Base-by-base conservation (phyloP, 345 rosid genomes). In the Hibiscus trionum region DNA sequence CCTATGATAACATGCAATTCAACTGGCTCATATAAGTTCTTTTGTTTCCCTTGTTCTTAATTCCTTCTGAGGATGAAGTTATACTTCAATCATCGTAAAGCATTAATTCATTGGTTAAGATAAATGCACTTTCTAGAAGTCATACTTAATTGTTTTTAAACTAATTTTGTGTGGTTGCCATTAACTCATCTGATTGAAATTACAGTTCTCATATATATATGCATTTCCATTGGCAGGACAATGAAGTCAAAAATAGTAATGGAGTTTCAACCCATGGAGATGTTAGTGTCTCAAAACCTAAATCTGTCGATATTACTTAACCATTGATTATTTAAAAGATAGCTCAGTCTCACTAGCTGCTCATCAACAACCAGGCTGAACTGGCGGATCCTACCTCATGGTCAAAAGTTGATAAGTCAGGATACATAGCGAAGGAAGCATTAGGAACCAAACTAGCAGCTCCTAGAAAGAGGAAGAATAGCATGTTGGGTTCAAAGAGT, bases 341-440 rank as follows among this genome's bases (percentile, higher is more conserved):
- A n/a, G 69, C 65, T 61, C 42, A 50, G 58, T 21, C 49, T 81
- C 66, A 73, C 59, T 79, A 50, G 57, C 66, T 74, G 80, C 79
- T 79, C 71, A 69, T 83, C 69, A 72, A 73, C 69, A 5, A 71
- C 69, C 95, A 91, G 97, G 86, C 78, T 80, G 97, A 88, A 78
- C 70, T 81, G 49, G 85, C 82, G 62, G 92, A 88, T 81, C 87
- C 78, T 44, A 81, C 81, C 82, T 82, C 90, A 78, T 88, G 86
- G 81, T 85, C 89, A 70, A 83, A 84, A 72, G 89, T 85, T 61
- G 90, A 86, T 79, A 88, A 87, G 83, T 87, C 96, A 2, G 86
- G 87, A 12, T 86, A 86, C 73, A 84, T 79, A 46, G 91, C 93
- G 15, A 91, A 87, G 79, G 96, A 90, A 79, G 85, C 80, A 72